A percentile compares a stretch with the other conserved stretches of the same genome.
Evolutionary conservation across 257 asterid species (phyloP).

Genomic region (Lycium barbarum): DNA sequence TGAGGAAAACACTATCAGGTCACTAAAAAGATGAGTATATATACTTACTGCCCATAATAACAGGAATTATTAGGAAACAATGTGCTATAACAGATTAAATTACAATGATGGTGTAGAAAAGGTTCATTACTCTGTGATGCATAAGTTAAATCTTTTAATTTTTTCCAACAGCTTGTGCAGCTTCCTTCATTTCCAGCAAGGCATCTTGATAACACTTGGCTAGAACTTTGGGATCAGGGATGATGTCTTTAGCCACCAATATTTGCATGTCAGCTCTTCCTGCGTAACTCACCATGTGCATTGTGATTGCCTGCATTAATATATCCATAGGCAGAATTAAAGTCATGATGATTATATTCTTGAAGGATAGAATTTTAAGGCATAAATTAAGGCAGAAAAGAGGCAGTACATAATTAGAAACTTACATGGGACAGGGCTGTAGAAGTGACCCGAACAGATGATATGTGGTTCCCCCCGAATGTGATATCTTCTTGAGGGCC

Average conservation of each 20-base stretch:
- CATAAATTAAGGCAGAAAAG: not conserved
- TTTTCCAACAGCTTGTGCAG: conserved; percentile 42
- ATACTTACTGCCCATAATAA: too few relatives aligned
- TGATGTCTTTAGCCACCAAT: conserved; percentile 73
- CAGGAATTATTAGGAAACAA: too few relatives aligned
- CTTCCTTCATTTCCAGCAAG: conserved; percentile 64
- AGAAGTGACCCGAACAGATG: conserved; percentile 56
- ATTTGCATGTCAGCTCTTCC: conserved; percentile 76
- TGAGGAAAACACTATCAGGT: not conserved
- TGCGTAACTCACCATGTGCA: conserved; percentile 88
- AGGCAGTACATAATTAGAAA: not conserved
- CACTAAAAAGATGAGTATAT: too few relatives aligned
- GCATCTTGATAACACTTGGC: conserved; percentile 75
- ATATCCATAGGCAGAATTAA: not conserved
- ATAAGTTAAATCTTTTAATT: not conserved
- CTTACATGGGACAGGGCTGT: conserved; percentile 77
- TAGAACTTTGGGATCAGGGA: conserved; percentile 68
- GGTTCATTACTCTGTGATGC: not conserved
- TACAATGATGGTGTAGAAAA: not conserved
- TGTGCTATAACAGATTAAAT: too few relatives aligned
- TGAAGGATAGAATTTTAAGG: too few relatives aligned
- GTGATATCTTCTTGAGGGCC: conserved; percentile 72
- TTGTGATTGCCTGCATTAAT: conserved; percentile 60
- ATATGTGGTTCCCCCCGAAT: conserved; percentile 54
- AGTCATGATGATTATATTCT: not conserved